A percentile compares a stretch with the other conserved stretches of the same genome.
Conservation (phyloP, 192 early-diverging fungal species). For the Gigaspora rosea region DNA sequence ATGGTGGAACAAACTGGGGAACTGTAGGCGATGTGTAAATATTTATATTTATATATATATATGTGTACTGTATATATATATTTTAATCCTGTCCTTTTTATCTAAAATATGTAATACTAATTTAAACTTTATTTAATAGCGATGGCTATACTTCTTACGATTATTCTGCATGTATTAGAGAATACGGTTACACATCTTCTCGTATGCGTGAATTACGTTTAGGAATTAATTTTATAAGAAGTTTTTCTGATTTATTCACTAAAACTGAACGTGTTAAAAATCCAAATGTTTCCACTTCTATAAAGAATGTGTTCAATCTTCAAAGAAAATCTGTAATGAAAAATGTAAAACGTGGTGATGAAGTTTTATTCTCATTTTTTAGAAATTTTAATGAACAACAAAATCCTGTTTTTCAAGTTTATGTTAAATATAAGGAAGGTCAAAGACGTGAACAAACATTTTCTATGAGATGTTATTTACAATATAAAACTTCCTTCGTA, state of each 20-base stretch:
- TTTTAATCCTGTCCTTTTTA: not conserved
- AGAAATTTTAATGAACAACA: conserved; percentile 63
- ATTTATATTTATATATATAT: too few species aligned
- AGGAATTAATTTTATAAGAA: conserved; percentile 58
- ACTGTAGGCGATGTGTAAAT: conserved; percentile 67
- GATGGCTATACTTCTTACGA: conserved; percentile 80
- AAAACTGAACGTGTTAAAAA: conserved; percentile 47
- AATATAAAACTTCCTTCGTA: conserved; percentile 66
- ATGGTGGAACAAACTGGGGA: conserved; percentile 83
- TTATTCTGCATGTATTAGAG: conserved; percentile 75
- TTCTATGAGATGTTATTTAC: conserved; percentile 45
- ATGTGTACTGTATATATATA: not conserved
- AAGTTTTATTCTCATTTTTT: conserved; percentile 56
- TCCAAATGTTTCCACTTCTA: conserved; percentile 39
- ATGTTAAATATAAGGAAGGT: conserved; percentile 5
- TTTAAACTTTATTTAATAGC: conserved; percentile 35
- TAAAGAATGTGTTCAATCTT: conserved; percentile 46
- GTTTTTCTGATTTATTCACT: conserved; percentile 58
- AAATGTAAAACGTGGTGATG: conserved; percentile 25
- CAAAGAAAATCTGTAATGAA: conserved; percentile 42
- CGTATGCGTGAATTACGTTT: conserved; percentile 62
- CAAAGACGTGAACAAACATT: conserved; percentile 8
- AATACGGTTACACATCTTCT: conserved; percentile 66
- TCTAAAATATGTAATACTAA: not conserved
- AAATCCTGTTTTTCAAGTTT: conserved; percentile 45